Conservation (phyloP, 139 green algal species). For the Edaphochlamys debaryana region DNA sequence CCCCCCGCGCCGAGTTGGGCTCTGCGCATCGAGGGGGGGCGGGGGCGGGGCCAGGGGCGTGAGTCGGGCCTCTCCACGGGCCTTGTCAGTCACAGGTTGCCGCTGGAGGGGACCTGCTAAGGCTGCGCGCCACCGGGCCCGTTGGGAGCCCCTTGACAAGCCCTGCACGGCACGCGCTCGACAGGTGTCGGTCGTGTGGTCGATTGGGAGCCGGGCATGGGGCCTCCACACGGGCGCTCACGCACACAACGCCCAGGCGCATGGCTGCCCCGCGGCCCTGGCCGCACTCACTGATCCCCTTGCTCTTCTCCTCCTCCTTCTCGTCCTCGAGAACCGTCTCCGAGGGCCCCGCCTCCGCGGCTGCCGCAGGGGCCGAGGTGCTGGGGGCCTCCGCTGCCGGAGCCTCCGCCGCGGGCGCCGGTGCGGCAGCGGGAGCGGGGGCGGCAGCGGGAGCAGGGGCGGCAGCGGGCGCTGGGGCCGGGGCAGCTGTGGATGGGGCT, state of each 20-base stretch:
- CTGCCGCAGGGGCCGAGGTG: no score
- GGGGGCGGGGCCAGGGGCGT: background rate
- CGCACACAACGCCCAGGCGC: no score
- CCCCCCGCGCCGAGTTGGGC: constrained; percentile 91
- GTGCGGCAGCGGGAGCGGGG: background rate
- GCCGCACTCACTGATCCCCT: constrained; percentile 58
- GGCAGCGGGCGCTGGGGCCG: background rate
- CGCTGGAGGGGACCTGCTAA: no score
- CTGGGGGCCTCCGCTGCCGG: background rate
- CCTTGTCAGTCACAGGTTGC: no score
- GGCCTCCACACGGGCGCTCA: no score
- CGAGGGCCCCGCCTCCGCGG: background rate
- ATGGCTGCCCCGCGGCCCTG: no score
- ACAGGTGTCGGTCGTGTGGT: no score
- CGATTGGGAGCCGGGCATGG: no score
- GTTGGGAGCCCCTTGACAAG: no score
- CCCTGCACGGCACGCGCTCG: no score
- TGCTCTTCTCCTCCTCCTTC: constrained; percentile 50
- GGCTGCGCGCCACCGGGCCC: no score
- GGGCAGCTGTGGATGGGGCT: constrained; percentile 4
- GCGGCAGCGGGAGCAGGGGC: background rate
- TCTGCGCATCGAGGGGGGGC: constrained; percentile 41
- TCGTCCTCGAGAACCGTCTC: constrained; percentile 38
- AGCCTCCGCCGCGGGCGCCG: constrained; percentile 3
- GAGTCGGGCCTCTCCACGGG: no score